Evolutionary conservation across 257 asterid genomes (phyloP), one percentile per base, ranked within the genome.

Genomic region (Penstemon davidsonii): DNA sequence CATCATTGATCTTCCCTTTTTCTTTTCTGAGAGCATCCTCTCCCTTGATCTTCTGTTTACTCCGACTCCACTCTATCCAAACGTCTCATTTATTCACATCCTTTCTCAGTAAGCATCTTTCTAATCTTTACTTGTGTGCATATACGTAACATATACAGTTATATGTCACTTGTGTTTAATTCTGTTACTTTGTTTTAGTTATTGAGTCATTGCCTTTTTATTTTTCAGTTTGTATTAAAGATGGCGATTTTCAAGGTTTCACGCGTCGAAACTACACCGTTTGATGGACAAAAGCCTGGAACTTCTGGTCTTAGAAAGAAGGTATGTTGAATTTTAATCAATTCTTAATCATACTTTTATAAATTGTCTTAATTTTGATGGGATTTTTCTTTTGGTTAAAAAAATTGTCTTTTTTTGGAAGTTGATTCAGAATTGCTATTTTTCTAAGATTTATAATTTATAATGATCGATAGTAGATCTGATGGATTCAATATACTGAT

Each of bases 201-300:
- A 9, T 60, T 81, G 40, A 46, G 38, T 50, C 39, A 67, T 18
- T 51, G 56, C 39, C 46, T 59, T 44, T 59, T 39, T 56, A 25
- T 25, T 56, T 70, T 58, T 40, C 77, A 71, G 55, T 67, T 57
- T 45, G 68, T 58, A n/a, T 25, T 18, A 55, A 78, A 70, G 62
- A 93, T 93, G 96, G 90, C 58, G 82, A 60, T 73, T 67, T 93
- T 93, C 80, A 83, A 62, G 75, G 92, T 88, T 77, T 18, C 78
- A 40, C 88, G 86, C 52, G 83, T 93, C 12, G 81, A 84, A 67
- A 90, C 97, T 19, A 84, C 83, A 25, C 96, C 97, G 5, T 72
- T 84, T 45, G 97, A 93, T n/a, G 99, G 99, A 19, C 97, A 93
- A 81, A 90, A 90, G 46, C 99, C 97, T 54, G 97, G 99, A 37